Conservation (phyloP, 352 stramenopile species). For the Globisporangium polare region DNA sequence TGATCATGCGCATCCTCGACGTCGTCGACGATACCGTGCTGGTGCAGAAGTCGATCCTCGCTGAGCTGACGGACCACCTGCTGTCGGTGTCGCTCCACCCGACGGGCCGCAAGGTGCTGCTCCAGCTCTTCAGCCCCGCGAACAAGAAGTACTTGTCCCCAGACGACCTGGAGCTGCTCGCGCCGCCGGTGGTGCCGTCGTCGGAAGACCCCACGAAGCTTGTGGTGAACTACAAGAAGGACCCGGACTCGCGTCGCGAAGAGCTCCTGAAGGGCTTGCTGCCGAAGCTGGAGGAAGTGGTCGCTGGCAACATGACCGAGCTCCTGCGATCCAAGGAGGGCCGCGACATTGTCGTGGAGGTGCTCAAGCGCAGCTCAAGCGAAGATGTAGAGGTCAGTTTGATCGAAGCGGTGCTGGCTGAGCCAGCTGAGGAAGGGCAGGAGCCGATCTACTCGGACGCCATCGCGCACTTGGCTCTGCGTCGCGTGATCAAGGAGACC, state of each 20-base stretch:
- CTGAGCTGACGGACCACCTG: constrained; percentile 75
- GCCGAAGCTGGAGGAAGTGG: constrained; percentile 82
- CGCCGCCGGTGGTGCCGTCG: constrained; percentile 68
- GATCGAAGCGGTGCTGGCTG: constrained; percentile 37
- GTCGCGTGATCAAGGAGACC: constrained; percentile 77
- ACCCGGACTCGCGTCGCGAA: constrained; percentile 66
- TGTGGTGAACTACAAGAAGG: constrained; percentile 88
- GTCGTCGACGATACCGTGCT: constrained; percentile 90
- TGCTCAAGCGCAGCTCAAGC: constrained; percentile 60
- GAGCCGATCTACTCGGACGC: constrained; percentile 71
- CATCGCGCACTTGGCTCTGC: constrained; percentile 69
- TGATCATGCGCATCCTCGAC: constrained; percentile 87
- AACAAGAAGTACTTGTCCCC: constrained; percentile 83
- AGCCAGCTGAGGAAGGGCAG: constrained; percentile 26
- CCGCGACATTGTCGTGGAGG: constrained; percentile 77
- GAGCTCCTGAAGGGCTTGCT: constrained; percentile 75
- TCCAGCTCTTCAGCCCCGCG: constrained; percentile 73
- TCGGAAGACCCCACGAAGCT: constrained; percentile 49
- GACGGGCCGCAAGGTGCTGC: constrained; percentile 71
- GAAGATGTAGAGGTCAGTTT: constrained; percentile 45
- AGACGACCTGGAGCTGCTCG: constrained; percentile 72
- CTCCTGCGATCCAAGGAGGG: constrained; percentile 80
- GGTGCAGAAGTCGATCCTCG: constrained; percentile 87
- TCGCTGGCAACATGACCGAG: constrained; percentile 44
- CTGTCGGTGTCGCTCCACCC: constrained; percentile 67